Conservation (phyloP, 345 rosid species). For the Punica granatum region DNA sequence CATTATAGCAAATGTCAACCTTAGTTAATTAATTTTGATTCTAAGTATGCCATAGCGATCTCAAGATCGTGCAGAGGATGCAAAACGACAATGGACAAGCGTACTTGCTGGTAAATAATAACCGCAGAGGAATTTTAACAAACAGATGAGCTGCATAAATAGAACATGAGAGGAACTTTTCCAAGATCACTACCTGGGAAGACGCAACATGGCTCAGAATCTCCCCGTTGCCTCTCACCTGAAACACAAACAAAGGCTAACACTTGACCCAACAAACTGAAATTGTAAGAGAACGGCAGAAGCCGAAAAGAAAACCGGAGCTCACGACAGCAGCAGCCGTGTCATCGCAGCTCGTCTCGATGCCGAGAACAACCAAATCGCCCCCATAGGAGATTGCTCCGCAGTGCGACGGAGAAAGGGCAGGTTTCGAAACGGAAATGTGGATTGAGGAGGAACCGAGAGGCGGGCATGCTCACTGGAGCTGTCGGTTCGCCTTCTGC, state of each 20-base stretch:
- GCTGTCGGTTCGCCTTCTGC: conserved; percentile 1
- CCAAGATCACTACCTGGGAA: conserved; percentile 72
- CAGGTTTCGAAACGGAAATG: conserved; percentile 14
- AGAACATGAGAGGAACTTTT: background rate
- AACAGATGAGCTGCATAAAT: conserved; percentile 5
- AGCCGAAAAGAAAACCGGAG: background rate
- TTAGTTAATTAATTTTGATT: too few relatives aligned
- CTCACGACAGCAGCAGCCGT: conserved; percentile 93
- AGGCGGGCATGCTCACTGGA: conserved; percentile 13
- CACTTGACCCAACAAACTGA: conserved; percentile 2
- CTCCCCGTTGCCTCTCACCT: conserved; percentile 83
- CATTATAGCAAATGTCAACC: too few relatives aligned
- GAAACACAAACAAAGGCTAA: conserved; percentile 10
- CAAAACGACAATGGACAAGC: too few relatives aligned
- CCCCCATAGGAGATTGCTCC: conserved; percentile 11
- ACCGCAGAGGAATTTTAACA: background rate
- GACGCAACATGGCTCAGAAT: conserved; percentile 89
- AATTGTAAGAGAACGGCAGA: background rate
- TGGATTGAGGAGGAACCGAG: conserved; percentile 10
- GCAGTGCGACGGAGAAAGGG: conserved; percentile 10
- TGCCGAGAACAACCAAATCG: conserved; percentile 76
- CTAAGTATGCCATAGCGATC: background rate
- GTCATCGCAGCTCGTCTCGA: conserved; percentile 96
- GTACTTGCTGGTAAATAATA: background rate
- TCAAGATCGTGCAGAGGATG: too few relatives aligned